Evolutionary conservation across 352 stramenopile genomes (phyloP).

Genomic region (Phytopythium montanum): DNA sequence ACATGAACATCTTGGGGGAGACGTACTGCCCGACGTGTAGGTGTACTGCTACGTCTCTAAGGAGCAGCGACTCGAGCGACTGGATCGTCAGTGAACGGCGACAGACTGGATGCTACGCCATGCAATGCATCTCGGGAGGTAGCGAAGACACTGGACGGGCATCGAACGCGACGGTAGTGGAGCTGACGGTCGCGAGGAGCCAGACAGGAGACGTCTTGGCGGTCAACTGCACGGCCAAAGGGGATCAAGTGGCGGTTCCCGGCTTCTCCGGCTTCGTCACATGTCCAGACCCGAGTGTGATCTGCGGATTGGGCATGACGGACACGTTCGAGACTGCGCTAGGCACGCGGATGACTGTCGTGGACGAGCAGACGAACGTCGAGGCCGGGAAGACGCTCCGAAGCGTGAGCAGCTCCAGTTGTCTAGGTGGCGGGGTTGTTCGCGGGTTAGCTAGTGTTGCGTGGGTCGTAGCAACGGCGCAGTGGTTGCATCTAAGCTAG

Average conservation of each 20-base stretch:
- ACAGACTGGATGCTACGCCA: conserved; percentile 74
- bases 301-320: conserved; percentile 25
- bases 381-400: neutral
- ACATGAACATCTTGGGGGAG: conserved; percentile 76
- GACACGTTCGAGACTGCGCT: neutral
- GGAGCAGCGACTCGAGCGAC: conserved; percentile 47
- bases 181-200: conserved; percentile 34
- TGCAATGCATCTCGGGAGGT: conserved; percentile 43
- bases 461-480: neutral
- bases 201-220: conserved; percentile 14
- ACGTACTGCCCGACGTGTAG: conserved; percentile 70
- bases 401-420: neutral
- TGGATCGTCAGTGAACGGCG: conserved; percentile 57
- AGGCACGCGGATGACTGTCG: neutral
- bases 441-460: neutral
- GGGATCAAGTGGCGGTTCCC: conserved; percentile 28
- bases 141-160: neutral
- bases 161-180: conserved; percentile 21
- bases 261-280: conserved; percentile 52
- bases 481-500: neutral
- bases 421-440: neutral
- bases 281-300: conserved; percentile 57
- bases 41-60: conserved; percentile 64
- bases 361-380: neutral
- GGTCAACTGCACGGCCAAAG: conserved; percentile 43